These are phyloP conservation scores for Saussurea involucrata DNA, from an alignment of 129 eudicot genomes.

Conservation along the genomic window DNA sequence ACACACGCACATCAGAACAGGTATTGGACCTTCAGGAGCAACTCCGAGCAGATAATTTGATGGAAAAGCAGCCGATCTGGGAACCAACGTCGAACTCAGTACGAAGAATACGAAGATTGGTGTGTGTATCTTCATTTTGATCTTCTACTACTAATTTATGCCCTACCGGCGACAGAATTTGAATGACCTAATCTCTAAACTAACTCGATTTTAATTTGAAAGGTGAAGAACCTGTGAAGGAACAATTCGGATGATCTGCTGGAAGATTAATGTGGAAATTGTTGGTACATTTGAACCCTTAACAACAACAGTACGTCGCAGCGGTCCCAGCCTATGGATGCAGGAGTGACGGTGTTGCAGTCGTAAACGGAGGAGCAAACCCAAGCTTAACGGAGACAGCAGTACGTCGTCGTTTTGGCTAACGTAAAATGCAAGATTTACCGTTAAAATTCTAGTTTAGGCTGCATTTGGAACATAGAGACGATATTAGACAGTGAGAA, in stretches of 20 bases:
- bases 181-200: conserved; percentile 2
- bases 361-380: conserved; percentile 12
- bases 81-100: conserved; percentile 6
- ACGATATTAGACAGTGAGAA: no score
- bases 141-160: conserved; percentile 8
- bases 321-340: background rate
- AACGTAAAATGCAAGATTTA: no score
- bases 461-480: no score
- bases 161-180: background rate
- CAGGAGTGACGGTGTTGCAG: conserved; percentile 14
- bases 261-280: background rate
- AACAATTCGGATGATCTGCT: background rate
- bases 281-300: conserved; percentile 12
- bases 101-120: conserved; percentile 8
- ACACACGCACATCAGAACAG: conserved; percentile 20
- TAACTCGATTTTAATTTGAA: background rate
- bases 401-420: conserved; percentile 13
- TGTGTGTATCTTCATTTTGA: conserved; percentile 16
- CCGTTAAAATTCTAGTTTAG: no score
- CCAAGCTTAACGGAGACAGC: background rate
- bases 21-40: conserved; percentile 30
- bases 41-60: conserved; percentile 24
- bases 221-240: background rate
- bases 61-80: conserved; percentile 17
- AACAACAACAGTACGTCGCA: no score